Evolutionary conservation across 192 early-diverging fungal species (phyloP).

Genomic region (Umbelopsis sp.): DNA sequence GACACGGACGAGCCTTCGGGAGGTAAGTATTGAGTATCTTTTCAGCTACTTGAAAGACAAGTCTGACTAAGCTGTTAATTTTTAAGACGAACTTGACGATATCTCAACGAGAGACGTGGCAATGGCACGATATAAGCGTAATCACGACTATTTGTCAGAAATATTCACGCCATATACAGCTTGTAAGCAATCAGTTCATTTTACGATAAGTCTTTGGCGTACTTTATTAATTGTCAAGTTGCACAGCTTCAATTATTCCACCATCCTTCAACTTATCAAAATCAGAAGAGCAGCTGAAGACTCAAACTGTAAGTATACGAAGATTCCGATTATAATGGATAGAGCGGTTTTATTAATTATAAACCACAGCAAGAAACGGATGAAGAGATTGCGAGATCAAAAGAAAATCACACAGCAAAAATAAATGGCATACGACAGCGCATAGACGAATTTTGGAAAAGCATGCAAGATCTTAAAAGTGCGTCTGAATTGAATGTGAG

Average conservation of each 20-base stretch:
- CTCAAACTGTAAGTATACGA: constrained; percentile 22
- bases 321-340: not conserved
- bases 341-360: no score
- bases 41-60: not conserved
- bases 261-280: constrained; percentile 35
- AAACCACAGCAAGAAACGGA: constrained; percentile 29
- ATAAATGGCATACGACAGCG: constrained; percentile 42
- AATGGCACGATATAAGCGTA: constrained; percentile 63
- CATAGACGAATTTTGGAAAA: constrained; percentile 37
- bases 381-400: constrained; percentile 34
- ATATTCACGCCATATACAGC: constrained; percentile 66
- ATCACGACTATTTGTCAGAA: constrained; percentile 67
- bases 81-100: constrained; percentile 60
- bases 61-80: not conserved
- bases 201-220: no score
- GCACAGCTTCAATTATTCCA: constrained; percentile 35
- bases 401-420: constrained; percentile 43
- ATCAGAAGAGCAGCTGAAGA: constrained; percentile 31
- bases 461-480: constrained; percentile 44
- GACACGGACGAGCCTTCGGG: constrained; percentile 63
- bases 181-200: no score
- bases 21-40: constrained; percentile 27
- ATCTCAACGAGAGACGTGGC: constrained; percentile 62
- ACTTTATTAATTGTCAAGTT: not conserved
- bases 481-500: constrained; percentile 43